phyloP scores from a whole-genome alignment of 2,329 filamentous ascomycete species.

The Macrophomina phaseolina region DNA sequence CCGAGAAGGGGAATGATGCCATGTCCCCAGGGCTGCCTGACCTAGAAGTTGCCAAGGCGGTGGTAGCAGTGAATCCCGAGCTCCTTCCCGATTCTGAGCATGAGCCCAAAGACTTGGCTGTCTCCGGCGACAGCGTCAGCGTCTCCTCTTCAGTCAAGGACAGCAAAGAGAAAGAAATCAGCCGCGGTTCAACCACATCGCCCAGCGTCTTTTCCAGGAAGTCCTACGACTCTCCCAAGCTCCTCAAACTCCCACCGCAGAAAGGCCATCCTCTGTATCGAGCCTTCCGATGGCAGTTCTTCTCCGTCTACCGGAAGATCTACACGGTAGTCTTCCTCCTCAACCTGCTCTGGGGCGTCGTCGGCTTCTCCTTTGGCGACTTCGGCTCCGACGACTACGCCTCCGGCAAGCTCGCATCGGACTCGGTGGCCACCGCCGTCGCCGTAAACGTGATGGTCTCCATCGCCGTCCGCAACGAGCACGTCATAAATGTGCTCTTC shows the following conservation, averaged over 20 bases:
- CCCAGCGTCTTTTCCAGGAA: background rate
- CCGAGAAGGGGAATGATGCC: background rate
- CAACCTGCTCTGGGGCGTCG: constrained; percentile 22
- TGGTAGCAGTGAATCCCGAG: background rate
- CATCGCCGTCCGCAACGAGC: constrained; percentile 41
- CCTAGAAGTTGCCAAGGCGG: background rate
- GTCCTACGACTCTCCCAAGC: background rate
- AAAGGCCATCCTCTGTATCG: background rate
- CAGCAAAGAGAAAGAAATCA: background rate
- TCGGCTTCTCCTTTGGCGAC: constrained; percentile 9
- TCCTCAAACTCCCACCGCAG: constrained; percentile 5
- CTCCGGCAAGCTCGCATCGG: background rate
- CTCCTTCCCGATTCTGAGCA: background rate
- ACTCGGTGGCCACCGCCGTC: constrained; percentile 36
- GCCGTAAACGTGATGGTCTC: constrained; percentile 42
- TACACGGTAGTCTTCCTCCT: constrained; percentile 22
- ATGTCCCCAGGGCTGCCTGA: background rate
- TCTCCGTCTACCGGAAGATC: constrained; percentile 26
- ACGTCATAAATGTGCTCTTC: constrained; percentile 40
- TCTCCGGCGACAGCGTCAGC: background rate
- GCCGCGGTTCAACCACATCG: background rate
- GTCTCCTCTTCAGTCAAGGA: background rate
- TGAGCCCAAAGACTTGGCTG: background rate
- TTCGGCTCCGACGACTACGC: constrained; percentile 5
- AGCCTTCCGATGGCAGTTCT: constrained; percentile 21